Conservation (phyloP, 768 basidiomycete species). For the Suillus subalutaceus region DNA sequence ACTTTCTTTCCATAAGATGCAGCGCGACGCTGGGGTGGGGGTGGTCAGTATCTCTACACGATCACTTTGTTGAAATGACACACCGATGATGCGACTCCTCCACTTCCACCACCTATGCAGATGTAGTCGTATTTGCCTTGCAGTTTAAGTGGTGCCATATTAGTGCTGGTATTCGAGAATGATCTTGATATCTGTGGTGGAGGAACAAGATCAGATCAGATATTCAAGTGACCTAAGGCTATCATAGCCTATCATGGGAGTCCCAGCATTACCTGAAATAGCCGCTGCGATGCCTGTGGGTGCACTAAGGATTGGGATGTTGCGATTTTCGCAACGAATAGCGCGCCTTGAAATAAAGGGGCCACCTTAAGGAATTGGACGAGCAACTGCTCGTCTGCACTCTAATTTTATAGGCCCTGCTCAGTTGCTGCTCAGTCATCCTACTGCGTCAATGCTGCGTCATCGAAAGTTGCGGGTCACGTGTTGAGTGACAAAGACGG, state of each 20-base stretch:
- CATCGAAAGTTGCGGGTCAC: background rate
- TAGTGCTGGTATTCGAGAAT: conserved; percentile 41
- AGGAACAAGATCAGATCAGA: conserved; percentile 5
- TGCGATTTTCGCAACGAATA: conserved; percentile 20
- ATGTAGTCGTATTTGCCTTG: conserved; percentile 82
- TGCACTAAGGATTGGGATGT: conserved; percentile 11
- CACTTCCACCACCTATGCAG: conserved; percentile 92
- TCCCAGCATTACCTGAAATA: conserved; percentile 26
- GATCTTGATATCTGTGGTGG: conserved; percentile 47
- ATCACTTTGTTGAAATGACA: conserved; percentile 40
- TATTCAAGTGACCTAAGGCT: background rate
- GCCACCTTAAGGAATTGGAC: conserved; percentile 11
- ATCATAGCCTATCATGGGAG: conserved; percentile 16
- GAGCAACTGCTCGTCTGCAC: background rate
- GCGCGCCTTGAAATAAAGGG: conserved; percentile 11
- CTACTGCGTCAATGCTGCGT: background rate
- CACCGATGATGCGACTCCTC: conserved; percentile 87
- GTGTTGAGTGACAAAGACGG: conserved; percentile 18
- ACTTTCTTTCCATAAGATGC: conserved; percentile 92
- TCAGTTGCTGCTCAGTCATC: conserved; percentile 1
- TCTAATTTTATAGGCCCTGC: background rate
- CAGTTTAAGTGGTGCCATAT: conserved; percentile 75
- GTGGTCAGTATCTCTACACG: background rate
- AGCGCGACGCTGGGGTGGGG: conserved; percentile 74
- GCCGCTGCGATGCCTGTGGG: conserved; percentile 21